Evolutionary conservation across 352 stramenopile species (phyloP), one percentile per base, ranked within the genome.

Genomic region (Pythium pyrilobum): DNA sequence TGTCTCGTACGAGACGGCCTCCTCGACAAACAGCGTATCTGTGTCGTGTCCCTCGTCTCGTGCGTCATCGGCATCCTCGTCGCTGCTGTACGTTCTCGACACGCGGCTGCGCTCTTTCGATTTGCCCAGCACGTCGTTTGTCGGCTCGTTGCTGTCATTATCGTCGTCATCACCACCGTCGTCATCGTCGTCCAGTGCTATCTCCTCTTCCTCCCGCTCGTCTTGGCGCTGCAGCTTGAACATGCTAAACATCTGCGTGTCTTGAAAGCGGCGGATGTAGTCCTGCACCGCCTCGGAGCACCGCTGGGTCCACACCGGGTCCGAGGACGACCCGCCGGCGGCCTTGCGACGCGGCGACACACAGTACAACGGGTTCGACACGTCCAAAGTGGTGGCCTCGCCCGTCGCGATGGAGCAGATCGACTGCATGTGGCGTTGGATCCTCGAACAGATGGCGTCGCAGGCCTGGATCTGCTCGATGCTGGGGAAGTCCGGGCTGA

Each of bases 231-330:
- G 62, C 4, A 85, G 37, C 12, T 55, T 64, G 39, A 87, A 87
- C 64, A 85, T 82, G 49, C 75, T 89, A 52, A 88, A 92, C 82
- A 92, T 92, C 67, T 92, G 82, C 16, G 82, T 92, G 39, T 81
- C 68, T 39, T 83, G 77, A 39, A 92, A 87, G 3, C 76, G 66
- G 7, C 59, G 64, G 24, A 90, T 74, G 40, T 86, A 90, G 27
- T 86, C 75, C 2, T 56, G 58, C 10, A 82, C 69, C 34, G 77
- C 69, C 21, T 81, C 69, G 46, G 77, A 83, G 28, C 60, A 85
- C 8, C 69, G 66, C 1, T 66, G 39, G 3, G 40, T 43, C 56
- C 56, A 64, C 40, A 53, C 32, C 1, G 55, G 55, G 10, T 56
- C 47, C 1, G 21, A 45, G 10, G 33, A 25, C 9, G 32, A 20